Base-by-base conservation (phyloP, 2,329 filamentous ascomycete genomes). In the Alternaria sp. region DNA sequence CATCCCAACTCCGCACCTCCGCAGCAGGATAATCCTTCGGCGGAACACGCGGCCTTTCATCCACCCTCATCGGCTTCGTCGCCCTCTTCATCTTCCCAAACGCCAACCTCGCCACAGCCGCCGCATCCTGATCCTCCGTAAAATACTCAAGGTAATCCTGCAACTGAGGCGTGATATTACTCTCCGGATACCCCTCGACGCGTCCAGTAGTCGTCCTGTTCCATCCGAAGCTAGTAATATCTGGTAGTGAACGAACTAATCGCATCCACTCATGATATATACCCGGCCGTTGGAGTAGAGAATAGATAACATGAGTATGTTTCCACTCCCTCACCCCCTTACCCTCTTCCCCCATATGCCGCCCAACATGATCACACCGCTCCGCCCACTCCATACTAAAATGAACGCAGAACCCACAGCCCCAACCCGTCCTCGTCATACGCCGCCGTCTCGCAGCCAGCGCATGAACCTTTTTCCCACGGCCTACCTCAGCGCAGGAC, bases 401-500 rank as follows among this genome's bases (percentile, higher is more conserved):
- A 8, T 87, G 88, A 6, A 84, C 86, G 69, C 89, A 91, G 74
- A 91, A 90, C 8, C 89, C 89, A 63, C 89, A 91, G 2, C 88
- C 88, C 86, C 88, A 91, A 43, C 88, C 87, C 73, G 86, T 88
- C 61, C 87, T 83, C 6, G 60, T 40, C 23, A 44, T 62, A 0
- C 73, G 70, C 1, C 51, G 30, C 8, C 60, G 62, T 47, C 62
- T 69, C 6, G 74, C 70, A 74, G 87, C 86, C 52, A 83, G 83
- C 2, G 69, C 66, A 26, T 78, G 75, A 1, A 62, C 13, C 13
- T 32, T 55, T 62, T 85, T 85, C 66, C 88, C 86, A 59, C 87
- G 89, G 36, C 49, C 64, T 1, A 30, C 61, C 10, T 52, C 52
- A 12, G 32, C 21, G 44, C 67, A 69, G 0, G 86, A 86, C 70